phyloP scores from a whole-genome alignment of 2,329 filamentous ascomycete species.

The Chrysoporthe cubensis region DNA sequence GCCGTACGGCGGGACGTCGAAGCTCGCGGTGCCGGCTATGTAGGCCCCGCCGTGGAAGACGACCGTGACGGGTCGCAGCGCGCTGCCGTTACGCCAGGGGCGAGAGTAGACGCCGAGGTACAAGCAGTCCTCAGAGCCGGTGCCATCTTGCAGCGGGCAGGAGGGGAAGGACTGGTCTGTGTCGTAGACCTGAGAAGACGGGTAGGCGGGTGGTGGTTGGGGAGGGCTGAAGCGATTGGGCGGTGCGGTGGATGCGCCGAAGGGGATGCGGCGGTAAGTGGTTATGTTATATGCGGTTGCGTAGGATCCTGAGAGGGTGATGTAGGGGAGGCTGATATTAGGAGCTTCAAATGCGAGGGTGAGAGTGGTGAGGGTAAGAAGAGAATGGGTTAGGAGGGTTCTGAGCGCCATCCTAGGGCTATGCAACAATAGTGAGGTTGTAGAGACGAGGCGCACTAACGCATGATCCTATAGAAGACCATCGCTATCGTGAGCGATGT shows the following conservation, averaged over 20 bases:
- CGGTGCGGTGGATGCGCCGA: constrained; percentile 45
- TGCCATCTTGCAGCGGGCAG: constrained; percentile 37
- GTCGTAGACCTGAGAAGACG: constrained; percentile 30
- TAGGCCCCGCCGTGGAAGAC: constrained; percentile 68
- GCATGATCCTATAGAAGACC: neutral
- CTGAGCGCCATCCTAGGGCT: neutral
- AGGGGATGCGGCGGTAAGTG: constrained; percentile 54
- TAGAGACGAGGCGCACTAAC: neutral
- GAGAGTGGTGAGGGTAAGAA: neutral
- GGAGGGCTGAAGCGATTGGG: constrained; percentile 51
- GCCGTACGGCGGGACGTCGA: constrained; percentile 58
- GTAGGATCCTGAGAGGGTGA: constrained; percentile 7
- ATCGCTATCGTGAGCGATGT: neutral
- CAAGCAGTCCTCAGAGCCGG: constrained; percentile 53
- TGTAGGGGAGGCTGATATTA: neutral
- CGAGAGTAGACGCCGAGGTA: constrained; percentile 55
- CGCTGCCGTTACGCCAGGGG: constrained; percentile 27
- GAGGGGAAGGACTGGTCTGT: constrained; percentile 34
- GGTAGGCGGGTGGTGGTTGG: constrained; percentile 31
- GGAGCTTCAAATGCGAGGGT: constrained; percentile 1
- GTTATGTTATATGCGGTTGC: constrained; percentile 39
- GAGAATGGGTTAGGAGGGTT: neutral
- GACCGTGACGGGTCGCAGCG: constrained; percentile 54
- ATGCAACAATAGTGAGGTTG: neutral
- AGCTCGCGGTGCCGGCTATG: constrained; percentile 57